These are phyloP conservation scores for Aureobasidium namibiae DNA, from an alignment of 2,329 filamentous ascomycete genomes.

Conservation along the genomic window DNA sequence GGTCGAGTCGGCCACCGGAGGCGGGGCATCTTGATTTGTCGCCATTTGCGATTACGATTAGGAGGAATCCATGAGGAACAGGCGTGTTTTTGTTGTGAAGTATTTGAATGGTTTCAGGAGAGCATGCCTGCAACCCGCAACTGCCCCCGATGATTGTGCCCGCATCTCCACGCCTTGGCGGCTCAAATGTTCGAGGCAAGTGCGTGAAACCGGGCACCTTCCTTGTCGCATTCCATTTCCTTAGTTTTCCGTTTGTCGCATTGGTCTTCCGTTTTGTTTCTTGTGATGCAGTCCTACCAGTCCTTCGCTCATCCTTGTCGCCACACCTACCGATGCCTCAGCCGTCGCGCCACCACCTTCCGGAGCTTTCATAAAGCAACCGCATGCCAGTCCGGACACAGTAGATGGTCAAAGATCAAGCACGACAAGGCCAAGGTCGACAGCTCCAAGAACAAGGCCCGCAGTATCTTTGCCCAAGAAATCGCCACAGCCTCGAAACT, in stretches of 20 bases:
- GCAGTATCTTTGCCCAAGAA: slow-evolving; percentile 60
- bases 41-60: slow-evolving; percentile 4
- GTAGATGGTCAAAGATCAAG: slow-evolving; percentile 91
- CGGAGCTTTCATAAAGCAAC: slow-evolving; percentile 15
- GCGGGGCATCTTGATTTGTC: not conserved
- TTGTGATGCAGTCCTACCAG: slow-evolving; percentile 1
- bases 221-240: not conserved
- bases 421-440: slow-evolving; percentile 90
- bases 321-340: slow-evolving; percentile 1
- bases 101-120: not conserved
- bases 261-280: not conserved
- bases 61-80: not conserved
- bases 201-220: not conserved
- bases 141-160: not conserved
- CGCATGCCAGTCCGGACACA: slow-evolving; percentile 57
- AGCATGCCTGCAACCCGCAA: not conserved
- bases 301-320: not conserved
- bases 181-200: not conserved
- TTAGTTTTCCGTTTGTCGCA: not conserved
- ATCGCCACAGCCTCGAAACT: slow-evolving; percentile 72
- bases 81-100: not conserved
- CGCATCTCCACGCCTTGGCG: not conserved
- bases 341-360: slow-evolving; percentile 3
- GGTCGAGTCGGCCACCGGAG: slow-evolving; percentile 16
- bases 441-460: slow-evolving; percentile 64